Evolutionary conservation across 2,329 filamentous ascomycete genomes (phyloP), one percentile per base, ranked within the genome.

Genomic region (Teratosphaeria gauchensis): DNA sequence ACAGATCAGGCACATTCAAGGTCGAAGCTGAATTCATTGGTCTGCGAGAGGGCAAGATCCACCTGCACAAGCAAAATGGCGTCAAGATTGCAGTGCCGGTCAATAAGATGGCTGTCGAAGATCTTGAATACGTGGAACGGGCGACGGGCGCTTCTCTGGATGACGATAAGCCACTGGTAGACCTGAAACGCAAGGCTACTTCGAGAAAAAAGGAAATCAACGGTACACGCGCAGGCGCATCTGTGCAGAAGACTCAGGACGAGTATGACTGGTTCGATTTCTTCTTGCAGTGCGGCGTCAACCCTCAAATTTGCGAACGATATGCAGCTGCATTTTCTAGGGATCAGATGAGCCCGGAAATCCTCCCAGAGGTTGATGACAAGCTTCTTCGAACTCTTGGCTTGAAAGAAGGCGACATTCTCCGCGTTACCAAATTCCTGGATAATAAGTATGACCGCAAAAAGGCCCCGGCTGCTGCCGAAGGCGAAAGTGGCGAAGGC

Each of bases 211-310:
- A 80, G 1, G 64, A 60, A 55, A 31, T 30, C 12, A 52, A 56
- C 33, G 55, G 51, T 35, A 35, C 24, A n/a, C n/a, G 74, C 4
- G 78, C 82, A 8, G 87, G 87, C 12, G 86, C 83, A n/a, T 81
- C 81, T 1, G 77, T 90, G 33, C 81, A 87, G 64, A 31, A 30
- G 53, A 78, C 81, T 68, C 87, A 86, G 73, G 80, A 88, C 0
- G 87, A 94, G 54, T 95, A 97, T 72, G 94, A 99, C 72, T 99
- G 94, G 94, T 99, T 99, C 69, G 91, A 96, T 71, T 97, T 99
- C 77, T 99, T 99, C 80, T 78, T 99, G 48, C 85, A 86, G 63
- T 95, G 91, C 72, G 92, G 95, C 53, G 90, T 97, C 66, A 88
- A 91, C 52, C 89, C 92, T 54, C 90, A 95, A 59, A 86, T 96